phyloP scores from a whole-genome alignment of 441 rosid genomes.

The Erodium trifolium region DNA sequence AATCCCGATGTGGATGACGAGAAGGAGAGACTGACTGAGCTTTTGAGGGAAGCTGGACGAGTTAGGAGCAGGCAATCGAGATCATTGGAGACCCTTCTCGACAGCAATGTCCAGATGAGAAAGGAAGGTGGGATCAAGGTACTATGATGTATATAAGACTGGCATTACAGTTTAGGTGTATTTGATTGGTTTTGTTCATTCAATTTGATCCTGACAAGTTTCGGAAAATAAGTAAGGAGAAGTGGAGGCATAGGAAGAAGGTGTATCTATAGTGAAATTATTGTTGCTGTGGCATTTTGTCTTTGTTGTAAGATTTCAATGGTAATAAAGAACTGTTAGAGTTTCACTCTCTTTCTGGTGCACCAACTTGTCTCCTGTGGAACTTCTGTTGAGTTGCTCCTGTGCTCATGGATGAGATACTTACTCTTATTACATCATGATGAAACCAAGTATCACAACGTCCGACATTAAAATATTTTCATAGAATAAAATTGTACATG shows the following conservation, averaged over 20 bases:
- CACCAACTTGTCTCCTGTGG: not conserved
- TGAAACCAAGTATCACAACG: too few relatives aligned
- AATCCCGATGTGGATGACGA: constrained; percentile 83
- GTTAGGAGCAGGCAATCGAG: constrained; percentile 58
- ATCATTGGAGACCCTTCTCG: constrained; percentile 58
- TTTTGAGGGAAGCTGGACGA: constrained; percentile 82
- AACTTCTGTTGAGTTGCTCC: not conserved
- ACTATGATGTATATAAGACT: not conserved
- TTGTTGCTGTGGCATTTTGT: not conserved
- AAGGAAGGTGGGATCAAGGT: constrained; percentile 29
- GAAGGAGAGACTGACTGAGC: constrained; percentile 53
- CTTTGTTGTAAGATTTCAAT: not conserved
- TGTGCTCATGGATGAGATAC: too few relatives aligned
- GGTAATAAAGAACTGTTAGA: not conserved
- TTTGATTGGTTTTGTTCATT: too few relatives aligned
- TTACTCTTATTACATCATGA: too few relatives aligned
- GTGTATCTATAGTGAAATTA: too few relatives aligned
- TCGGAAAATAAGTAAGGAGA: not conserved
- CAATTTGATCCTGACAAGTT: not conserved
- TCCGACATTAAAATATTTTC: too few relatives aligned
- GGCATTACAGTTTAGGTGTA: not conserved
- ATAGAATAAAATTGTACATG: too few relatives aligned
- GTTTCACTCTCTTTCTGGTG: not conserved
- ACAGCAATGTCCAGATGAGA: constrained; percentile 31
- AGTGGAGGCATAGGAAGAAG: not conserved